These are phyloP conservation scores for Breynia disticha DNA, from an alignment of 441 rosid species.

Conservation along the genomic window DNA sequence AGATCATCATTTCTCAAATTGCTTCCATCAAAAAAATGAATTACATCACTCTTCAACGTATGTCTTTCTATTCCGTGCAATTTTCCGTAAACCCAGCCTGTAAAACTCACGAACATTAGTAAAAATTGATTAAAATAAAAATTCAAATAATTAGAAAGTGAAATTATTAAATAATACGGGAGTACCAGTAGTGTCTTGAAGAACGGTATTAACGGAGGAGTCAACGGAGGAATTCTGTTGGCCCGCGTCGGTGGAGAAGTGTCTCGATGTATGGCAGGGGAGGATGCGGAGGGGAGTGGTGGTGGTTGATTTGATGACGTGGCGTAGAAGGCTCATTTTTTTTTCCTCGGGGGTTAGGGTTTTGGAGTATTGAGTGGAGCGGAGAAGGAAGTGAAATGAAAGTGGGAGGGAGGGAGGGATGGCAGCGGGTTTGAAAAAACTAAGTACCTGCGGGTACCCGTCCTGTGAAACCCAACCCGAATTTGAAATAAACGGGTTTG, in stretches of 20 bases:
- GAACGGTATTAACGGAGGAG: constrained; percentile 24
- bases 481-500: too few relatives aligned
- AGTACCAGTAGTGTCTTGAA: constrained; percentile 30
- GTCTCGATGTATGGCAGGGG: constrained; percentile 25
- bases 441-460: too few relatives aligned
- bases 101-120: constrained; percentile 12
- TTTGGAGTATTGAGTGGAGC: too few relatives aligned
- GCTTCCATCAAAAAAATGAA: constrained; percentile 52
- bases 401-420: too few relatives aligned
- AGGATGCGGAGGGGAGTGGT: constrained; percentile 16
- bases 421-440: too few relatives aligned
- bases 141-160: not conserved
- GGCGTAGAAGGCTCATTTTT: constrained; percentile 40
- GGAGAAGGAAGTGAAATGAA: too few relatives aligned
- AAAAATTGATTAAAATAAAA: not conserved
- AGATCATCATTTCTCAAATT: constrained; percentile 48
- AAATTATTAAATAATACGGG: not conserved
- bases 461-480: too few relatives aligned
- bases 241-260: constrained; percentile 46
- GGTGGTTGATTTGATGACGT: constrained; percentile 25
- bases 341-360: not conserved
- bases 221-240: constrained; percentile 25
- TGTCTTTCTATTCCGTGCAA: constrained; percentile 32
- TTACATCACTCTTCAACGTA: constrained; percentile 56
- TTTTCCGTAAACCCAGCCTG: constrained; percentile 46